Conservation (phyloP, 345 rosid genomes). For the Raphanus raphanistrum region DNA sequence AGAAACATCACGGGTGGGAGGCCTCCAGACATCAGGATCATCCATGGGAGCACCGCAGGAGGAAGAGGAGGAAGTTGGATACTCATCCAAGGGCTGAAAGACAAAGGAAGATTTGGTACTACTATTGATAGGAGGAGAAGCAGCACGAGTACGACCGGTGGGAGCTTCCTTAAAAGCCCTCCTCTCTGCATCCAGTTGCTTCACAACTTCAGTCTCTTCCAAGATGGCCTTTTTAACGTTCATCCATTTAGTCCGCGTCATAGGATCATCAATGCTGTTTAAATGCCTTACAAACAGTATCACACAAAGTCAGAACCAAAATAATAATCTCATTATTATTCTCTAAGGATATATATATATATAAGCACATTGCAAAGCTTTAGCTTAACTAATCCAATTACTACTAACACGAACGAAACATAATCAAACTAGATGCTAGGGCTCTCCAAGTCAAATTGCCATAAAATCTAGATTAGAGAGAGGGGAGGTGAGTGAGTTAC, state of each 20-base stretch:
- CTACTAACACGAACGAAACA: neutral
- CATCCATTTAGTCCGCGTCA: conserved; percentile 91
- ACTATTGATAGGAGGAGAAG: conserved; percentile 85
- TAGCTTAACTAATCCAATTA: neutral
- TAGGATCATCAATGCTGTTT: conserved; percentile 74
- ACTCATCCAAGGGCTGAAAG: conserved; percentile 97
- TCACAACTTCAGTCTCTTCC: conserved; percentile 91
- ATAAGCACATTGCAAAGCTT: too few species aligned
- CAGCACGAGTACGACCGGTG: conserved; percentile 58
- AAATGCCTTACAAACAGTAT: conserved; percentile 58
- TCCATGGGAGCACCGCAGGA: conserved; percentile 75
- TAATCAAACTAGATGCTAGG: conserved; percentile 10
- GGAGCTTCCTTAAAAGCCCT: conserved; percentile 88
- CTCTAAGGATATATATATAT: too few species aligned
- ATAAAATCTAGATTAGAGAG: conserved; percentile 41
- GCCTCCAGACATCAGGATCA: conserved; percentile 99
- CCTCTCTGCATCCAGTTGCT: conserved; percentile 91
- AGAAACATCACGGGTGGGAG: conserved; percentile 81
- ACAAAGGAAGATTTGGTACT: conserved; percentile 81
- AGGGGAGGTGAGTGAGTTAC: conserved; percentile 35
- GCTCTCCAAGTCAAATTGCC: conserved; percentile 70
- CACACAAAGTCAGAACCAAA: too few species aligned
- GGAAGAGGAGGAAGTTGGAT: conserved; percentile 52
- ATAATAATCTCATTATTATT: neutral
- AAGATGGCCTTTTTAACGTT: conserved; percentile 80